Conservation (phyloP, 805 yeast genomes). For the Sugiyamaella valdiviana region DNA sequence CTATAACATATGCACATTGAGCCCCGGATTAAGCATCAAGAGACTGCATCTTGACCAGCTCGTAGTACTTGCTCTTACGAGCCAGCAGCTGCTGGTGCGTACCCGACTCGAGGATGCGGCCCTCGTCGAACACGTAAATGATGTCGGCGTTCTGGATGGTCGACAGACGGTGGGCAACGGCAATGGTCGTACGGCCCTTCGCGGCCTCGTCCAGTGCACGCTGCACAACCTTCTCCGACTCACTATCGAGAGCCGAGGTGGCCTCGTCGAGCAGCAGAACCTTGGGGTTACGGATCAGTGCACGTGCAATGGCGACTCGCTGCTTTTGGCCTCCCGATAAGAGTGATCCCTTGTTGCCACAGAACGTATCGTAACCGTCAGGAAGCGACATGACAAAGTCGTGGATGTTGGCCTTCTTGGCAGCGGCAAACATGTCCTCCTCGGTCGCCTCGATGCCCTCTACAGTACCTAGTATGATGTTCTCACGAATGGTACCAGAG, state of each 20-base stretch:
- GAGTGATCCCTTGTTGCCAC: conserved; percentile 51
- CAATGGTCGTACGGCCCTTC: conserved; percentile 64
- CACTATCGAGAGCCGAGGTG: conserved; percentile 57
- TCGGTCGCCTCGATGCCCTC: conserved; percentile 32
- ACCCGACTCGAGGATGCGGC: conserved; percentile 56
- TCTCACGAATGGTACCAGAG: conserved; percentile 50
- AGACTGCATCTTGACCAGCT: conserved; percentile 35
- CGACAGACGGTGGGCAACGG: conserved; percentile 78
- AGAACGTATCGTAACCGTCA: conserved; percentile 52
- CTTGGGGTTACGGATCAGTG: conserved; percentile 58
- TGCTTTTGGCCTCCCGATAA: conserved; percentile 75
- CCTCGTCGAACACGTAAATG: conserved; percentile 55
- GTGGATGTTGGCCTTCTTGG: conserved; percentile 50
- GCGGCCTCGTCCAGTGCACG: conserved; percentile 62
- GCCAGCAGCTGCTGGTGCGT: conserved; percentile 43
- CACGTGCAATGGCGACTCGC: conserved; percentile 68
- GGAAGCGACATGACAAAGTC: conserved; percentile 51
- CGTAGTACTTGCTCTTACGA: conserved; percentile 33
- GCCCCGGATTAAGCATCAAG: conserved; percentile 27
- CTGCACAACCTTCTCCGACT: conserved; percentile 73
- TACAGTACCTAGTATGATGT: conserved; percentile 45
- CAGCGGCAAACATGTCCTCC: conserved; percentile 41
- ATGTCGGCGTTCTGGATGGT: conserved; percentile 58
- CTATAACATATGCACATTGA: too few species aligned
- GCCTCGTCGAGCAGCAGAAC: conserved; percentile 65